These are phyloP conservation scores for Gossypium australe DNA, from an alignment of 345 rosid genomes.

Conservation along the genomic window DNA sequence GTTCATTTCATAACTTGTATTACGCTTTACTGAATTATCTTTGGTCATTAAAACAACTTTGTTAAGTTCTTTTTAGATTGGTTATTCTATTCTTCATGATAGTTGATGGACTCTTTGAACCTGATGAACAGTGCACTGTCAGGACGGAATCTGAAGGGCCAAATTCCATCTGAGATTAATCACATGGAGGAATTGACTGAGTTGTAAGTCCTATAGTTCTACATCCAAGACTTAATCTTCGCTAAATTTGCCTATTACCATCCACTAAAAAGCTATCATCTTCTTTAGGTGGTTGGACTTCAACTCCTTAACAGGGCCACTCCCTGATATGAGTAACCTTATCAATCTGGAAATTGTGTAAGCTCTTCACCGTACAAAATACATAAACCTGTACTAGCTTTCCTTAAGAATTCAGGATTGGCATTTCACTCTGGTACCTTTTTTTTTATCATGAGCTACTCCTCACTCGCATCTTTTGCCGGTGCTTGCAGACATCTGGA, in stretches of 20 bases:
- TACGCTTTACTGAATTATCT: not conserved
- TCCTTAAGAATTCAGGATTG: not conserved
- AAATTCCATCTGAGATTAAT: conserved; percentile 56
- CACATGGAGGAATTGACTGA: conserved; percentile 64
- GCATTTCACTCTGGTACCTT: not conserved
- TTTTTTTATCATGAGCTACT: not conserved
- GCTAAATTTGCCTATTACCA: not conserved
- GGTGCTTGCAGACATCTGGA: conserved; percentile 72
- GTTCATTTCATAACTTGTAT: conserved; percentile 3
- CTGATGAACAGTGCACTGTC: conserved; percentile 57
- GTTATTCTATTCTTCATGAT: not conserved
- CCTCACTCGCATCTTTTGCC: conserved; percentile 13
- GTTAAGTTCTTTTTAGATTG: not conserved
- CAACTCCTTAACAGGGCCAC: conserved; percentile 55
- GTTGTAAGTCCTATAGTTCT: conserved; percentile 48
- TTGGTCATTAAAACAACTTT: not conserved
- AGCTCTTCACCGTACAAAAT: conserved; percentile 28
- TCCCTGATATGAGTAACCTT: conserved; percentile 82
- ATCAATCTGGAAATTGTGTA: conserved; percentile 67
- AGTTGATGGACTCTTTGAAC: conserved; percentile 12
- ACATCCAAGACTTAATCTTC: not conserved
- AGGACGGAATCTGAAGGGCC: conserved; percentile 59
- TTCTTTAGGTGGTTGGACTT: conserved; percentile 78
- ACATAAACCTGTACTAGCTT: not conserved
- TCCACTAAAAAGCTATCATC: conserved; percentile 9